Conservation (phyloP, 2,329 filamentous ascomycete genomes). For the Colletotrichum zoysiae region DNA sequence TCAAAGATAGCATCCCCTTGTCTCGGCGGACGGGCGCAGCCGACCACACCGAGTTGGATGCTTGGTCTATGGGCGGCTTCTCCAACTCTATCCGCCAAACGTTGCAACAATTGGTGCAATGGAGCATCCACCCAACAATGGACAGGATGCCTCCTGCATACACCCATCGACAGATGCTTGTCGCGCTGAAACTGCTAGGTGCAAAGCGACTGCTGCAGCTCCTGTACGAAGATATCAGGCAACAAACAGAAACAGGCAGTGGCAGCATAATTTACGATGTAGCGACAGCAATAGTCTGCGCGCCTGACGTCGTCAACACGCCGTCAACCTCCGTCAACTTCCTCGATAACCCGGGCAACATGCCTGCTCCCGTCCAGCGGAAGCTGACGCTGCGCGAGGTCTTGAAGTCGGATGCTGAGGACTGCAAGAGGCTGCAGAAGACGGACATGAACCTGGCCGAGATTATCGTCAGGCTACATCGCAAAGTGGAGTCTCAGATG, state of each 20-base stretch:
- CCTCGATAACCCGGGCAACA: slow-evolving; percentile 53
- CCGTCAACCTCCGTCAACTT: slow-evolving; percentile 50
- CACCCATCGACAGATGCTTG: slow-evolving; percentile 77
- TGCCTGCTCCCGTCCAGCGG: slow-evolving; percentile 56
- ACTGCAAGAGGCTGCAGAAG: slow-evolving; percentile 68
- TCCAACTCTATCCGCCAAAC: slow-evolving; percentile 69
- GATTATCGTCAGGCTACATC: slow-evolving; percentile 71
- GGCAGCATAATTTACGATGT: slow-evolving; percentile 76
- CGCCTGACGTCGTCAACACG: slow-evolving; percentile 68
- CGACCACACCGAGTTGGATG: slow-evolving; percentile 75
- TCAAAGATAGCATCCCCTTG: slow-evolving; percentile 70
- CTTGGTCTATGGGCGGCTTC: slow-evolving; percentile 74
- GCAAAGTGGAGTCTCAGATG: slow-evolving; percentile 76
- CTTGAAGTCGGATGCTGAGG: slow-evolving; percentile 69
- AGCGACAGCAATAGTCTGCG: slow-evolving; percentile 76
- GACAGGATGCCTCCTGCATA: slow-evolving; percentile 74
- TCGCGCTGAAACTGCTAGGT: slow-evolving; percentile 71
- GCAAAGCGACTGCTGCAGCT: slow-evolving; percentile 70
- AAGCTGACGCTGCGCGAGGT: slow-evolving; percentile 70
- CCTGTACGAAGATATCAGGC: slow-evolving; percentile 76
- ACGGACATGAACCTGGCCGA: slow-evolving; percentile 70
- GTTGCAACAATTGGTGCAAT: slow-evolving; percentile 73
- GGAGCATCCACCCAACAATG: slow-evolving; percentile 70
- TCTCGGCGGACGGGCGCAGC: slow-evolving; percentile 73
- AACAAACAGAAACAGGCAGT: slow-evolving; percentile 70